Evolutionary conservation across 2,329 filamentous ascomycete species (phyloP).

Genomic region (Remersonia thermophila): DNA sequence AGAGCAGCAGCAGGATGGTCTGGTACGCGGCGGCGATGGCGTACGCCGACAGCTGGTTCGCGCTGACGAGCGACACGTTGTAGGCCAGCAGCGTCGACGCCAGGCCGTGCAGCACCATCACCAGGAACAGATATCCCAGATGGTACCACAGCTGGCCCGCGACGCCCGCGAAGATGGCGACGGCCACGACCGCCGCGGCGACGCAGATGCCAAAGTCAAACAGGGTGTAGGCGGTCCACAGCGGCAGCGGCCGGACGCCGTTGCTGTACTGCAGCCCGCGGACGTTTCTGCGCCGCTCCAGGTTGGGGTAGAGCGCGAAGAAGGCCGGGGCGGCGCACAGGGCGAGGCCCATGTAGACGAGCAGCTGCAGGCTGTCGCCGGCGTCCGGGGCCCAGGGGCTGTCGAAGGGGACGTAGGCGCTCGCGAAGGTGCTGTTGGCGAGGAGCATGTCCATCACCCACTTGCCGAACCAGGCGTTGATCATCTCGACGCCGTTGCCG

Average conservation of each 20-base stretch:
- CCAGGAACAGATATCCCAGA: slow-evolving; percentile 67
- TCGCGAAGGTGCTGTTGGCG: slow-evolving; percentile 55
- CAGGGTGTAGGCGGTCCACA: slow-evolving; percentile 71
- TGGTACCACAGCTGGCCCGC: slow-evolving; percentile 58
- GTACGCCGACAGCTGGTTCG: slow-evolving; percentile 71
- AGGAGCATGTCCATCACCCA: slow-evolving; percentile 56
- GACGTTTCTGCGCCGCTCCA: slow-evolving; percentile 67
- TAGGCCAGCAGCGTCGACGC: slow-evolving; percentile 68
- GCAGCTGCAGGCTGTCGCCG: slow-evolving; percentile 64
- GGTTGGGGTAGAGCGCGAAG: slow-evolving; percentile 79
- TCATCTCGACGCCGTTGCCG: slow-evolving; percentile 45
- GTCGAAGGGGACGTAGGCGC: slow-evolving; percentile 64
- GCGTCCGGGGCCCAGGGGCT: slow-evolving; percentile 56
- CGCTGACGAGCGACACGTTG: slow-evolving; percentile 66
- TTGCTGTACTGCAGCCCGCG: slow-evolving; percentile 84
- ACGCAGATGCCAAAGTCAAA: slow-evolving; percentile 74
- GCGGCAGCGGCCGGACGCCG: slow-evolving; percentile 65
- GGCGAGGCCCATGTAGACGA: slow-evolving; percentile 70
- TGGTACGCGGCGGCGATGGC: slow-evolving; percentile 71
- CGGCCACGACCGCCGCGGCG: slow-evolving; percentile 50
- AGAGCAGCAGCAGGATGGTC: slow-evolving; percentile 57
- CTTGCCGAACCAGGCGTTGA: slow-evolving; percentile 48
- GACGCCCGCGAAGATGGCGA: slow-evolving; percentile 54
- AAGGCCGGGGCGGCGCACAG: slow-evolving; percentile 72
- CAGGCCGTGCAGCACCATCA: slow-evolving; percentile 71